A percentile compares a stretch with the other conserved stretches of the same genome.
These are phyloP conservation scores for Colletotrichum tofieldiae DNA, from an alignment of 2,329 filamentous ascomycete species.

Conservation along the genomic window DNA sequence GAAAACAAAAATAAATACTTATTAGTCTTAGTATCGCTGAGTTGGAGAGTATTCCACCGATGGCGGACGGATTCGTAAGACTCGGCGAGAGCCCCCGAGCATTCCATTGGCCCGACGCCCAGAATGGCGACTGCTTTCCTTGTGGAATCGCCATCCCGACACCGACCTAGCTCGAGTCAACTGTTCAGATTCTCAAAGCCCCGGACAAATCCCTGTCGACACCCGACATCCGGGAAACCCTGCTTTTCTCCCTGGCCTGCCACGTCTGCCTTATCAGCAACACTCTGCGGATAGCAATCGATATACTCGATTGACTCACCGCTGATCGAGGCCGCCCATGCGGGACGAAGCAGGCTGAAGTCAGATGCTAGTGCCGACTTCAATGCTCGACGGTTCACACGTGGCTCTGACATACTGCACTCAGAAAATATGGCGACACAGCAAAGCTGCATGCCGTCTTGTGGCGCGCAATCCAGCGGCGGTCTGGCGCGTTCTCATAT, in stretches of 20 bases:
- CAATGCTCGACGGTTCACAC: not conserved
- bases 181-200: not conserved
- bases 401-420: not conserved
- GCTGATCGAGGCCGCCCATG: constrained; percentile 25
- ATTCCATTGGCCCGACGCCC: constrained; percentile 6
- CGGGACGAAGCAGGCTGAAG: not conserved
- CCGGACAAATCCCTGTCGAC: constrained; percentile 5
- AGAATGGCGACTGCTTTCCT: constrained; percentile 5
- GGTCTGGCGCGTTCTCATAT: not conserved
- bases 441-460: constrained; percentile 1
- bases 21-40: not conserved
- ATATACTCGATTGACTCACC: constrained; percentile 23
- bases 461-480: not conserved
- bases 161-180: not conserved
- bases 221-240: constrained; percentile 1
- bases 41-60: not conserved
- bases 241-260: constrained; percentile 1
- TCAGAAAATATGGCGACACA: not conserved
- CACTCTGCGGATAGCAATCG: not conserved
- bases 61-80: not conserved
- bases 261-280: constrained; percentile 12
- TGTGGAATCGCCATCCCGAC: constrained; percentile 19
- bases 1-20: not conserved
- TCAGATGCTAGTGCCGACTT: not conserved
- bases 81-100: not conserved